Evolutionary conservation across 2,329 filamentous ascomycete species (phyloP).

Genomic region (Atkinsonella texensis): DNA sequence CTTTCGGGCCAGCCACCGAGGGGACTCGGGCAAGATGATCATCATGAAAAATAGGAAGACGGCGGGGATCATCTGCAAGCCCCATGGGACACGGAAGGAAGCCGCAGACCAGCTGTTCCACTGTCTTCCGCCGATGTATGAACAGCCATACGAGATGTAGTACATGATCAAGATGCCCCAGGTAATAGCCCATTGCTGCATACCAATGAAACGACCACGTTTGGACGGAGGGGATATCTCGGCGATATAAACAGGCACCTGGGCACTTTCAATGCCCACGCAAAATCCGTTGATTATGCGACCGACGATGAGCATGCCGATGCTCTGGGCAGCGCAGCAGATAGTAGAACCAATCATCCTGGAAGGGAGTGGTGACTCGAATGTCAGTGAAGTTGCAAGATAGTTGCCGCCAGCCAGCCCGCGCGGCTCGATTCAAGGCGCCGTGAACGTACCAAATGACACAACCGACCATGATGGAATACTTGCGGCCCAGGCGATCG

Average conservation of each 20-base stretch:
- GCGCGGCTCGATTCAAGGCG: background rate
- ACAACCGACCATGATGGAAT: constrained; percentile 37
- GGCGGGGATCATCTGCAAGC: constrained; percentile 50
- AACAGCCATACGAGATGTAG: constrained; percentile 54
- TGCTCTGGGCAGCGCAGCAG: constrained; percentile 31
- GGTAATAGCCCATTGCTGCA: constrained; percentile 66
- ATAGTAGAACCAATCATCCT: constrained; percentile 38
- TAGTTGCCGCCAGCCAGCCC: too few relatives aligned
- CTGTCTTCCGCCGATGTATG: constrained; percentile 35
- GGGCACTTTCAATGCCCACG: constrained; percentile 54
- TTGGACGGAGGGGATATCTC: constrained; percentile 45
- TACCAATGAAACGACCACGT: constrained; percentile 55
- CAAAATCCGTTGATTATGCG: constrained; percentile 54
- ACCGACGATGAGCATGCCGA: constrained; percentile 39
- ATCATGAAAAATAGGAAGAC: constrained; percentile 47
- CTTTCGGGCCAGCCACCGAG: constrained; percentile 51
- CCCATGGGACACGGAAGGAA: constrained; percentile 54
- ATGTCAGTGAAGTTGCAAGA: background rate
- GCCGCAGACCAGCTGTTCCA: constrained; percentile 29
- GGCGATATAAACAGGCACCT: constrained; percentile 59
- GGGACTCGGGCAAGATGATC: constrained; percentile 48
- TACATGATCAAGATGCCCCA: constrained; percentile 57
- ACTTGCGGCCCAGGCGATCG: constrained; percentile 37
- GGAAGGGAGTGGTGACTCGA: background rate
- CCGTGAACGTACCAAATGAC: constrained; percentile 33